phyloP scores from a whole-genome alignment of 805 yeast species.

The Brettanomyces bruxellensis region DNA sequence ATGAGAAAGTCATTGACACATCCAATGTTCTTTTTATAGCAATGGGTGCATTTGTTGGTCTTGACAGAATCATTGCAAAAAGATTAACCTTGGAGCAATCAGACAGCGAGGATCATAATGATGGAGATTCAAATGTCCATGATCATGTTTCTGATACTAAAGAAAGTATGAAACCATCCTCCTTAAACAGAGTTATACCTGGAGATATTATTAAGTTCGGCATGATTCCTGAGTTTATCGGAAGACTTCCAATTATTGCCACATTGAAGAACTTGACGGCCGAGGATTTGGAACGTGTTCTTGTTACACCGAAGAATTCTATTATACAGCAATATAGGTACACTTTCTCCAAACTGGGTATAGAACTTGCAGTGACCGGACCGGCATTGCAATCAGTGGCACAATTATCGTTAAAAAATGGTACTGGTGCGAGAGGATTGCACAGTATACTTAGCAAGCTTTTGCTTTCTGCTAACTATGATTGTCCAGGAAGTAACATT shows the following conservation, averaged over 20 bases:
- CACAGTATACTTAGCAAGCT: slow-evolving; percentile 46
- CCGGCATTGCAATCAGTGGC: slow-evolving; percentile 42
- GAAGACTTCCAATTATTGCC: slow-evolving; percentile 48
- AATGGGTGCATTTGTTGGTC: slow-evolving; percentile 57
- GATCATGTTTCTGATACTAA: slow-evolving; percentile 14
- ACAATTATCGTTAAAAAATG: slow-evolving; percentile 37
- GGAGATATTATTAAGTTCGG: slow-evolving; percentile 45
- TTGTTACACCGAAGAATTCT: slow-evolving; percentile 49
- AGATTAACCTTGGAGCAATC: slow-evolving; percentile 20
- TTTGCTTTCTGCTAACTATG: slow-evolving; percentile 43
- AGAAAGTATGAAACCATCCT: slow-evolving; percentile 17
- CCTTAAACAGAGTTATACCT: slow-evolving; percentile 38
- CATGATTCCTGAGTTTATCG: slow-evolving; percentile 50
- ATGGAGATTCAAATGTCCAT: slow-evolving; percentile 26
- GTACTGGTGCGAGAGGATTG: slow-evolving; percentile 56
- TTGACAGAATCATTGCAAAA: slow-evolving; percentile 37
- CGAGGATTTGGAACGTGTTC: slow-evolving; percentile 37
- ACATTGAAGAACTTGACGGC: slow-evolving; percentile 37
- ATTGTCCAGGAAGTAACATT: slow-evolving; percentile 50
- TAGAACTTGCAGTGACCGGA: slow-evolving; percentile 37
- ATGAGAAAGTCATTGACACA: slow-evolving; percentile 31
- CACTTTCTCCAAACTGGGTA: slow-evolving; percentile 44
- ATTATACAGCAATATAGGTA: slow-evolving; percentile 44
- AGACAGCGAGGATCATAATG: slow-evolving; percentile 4
- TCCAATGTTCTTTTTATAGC: slow-evolving; percentile 46